Evolutionary conservation across 2,329 filamentous ascomycete genomes (phyloP), one percentile per base, ranked within the genome.

Genomic region (Coniochaeta pulveracea): DNA sequence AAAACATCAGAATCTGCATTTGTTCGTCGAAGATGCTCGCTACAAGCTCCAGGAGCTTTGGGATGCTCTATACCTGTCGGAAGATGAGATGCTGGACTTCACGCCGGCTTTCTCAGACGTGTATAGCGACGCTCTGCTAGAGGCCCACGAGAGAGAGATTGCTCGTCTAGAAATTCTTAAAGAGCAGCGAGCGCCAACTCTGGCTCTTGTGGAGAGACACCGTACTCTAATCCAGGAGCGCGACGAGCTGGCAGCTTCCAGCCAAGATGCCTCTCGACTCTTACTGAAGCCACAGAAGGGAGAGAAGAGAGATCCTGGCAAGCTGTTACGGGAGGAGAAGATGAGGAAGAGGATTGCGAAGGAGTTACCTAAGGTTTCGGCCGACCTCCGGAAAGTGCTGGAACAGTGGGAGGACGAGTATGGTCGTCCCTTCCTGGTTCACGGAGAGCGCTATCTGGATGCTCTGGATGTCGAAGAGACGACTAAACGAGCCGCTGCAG

Each of bases 81-180:
- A 98, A 52, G 91, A 98, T 49, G 91, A 98, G 60, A 96, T 96
- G 88, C 74, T 96, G 36, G 88, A 95, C 45, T 98, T 98, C 47
- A 91, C 88, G 0, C 91, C 93, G 1, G 91, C 88, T 26, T 96
- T 96, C 54, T 93, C 86, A 9, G 91, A 96, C 51, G 89, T 95
- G 14, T 95, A 93, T 59, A 95, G 86, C 47, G 91, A 98, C 54
- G 91, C 91, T 4, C 70, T 98, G 8, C 72, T 98, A 0, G 88
- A 93, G 43, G 88, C 91, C 0, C 93, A 98, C 49, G 91, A 98
- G 61, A 78, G 80, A 14, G 93, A 98, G 51, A 88, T 98, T 42
- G 63, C 66, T 6, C 76, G 88, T 15, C 66, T 98, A 0, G 84
- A 94, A 54, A 66, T 76, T 3, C 64, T 98, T 22, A 82, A 72